Conservation (phyloP, 495 filamentous ascomycete species). For the Hypoxylon lenormandii region DNA sequence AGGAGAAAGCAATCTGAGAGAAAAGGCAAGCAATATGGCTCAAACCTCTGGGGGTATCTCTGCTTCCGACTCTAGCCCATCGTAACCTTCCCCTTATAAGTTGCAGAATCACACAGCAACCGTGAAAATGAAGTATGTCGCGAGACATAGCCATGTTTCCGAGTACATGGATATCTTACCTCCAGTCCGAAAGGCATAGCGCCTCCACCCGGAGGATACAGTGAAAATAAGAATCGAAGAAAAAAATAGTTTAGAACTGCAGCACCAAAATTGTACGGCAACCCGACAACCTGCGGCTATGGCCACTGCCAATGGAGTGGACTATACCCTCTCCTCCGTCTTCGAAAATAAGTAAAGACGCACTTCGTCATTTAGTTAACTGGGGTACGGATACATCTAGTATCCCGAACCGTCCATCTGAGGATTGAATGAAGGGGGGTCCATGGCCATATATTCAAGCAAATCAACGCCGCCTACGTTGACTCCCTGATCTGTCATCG, state of each 20-base stretch:
- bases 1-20: conserved; percentile 29
- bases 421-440: conserved; percentile 54
- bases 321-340: neutral
- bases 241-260: neutral
- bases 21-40: conserved; percentile 21
- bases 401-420: conserved; percentile 53
- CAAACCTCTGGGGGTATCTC: conserved; percentile 38
- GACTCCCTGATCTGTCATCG: conserved; percentile 70
- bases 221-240: conserved; percentile 1
- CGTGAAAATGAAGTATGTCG: conserved; percentile 22
- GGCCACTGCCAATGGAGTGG: neutral
- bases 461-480: conserved; percentile 68
- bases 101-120: conserved; percentile 18
- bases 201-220: neutral
- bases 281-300: neutral
- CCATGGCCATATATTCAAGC: conserved; percentile 70
- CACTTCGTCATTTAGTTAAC: conserved; percentile 3
- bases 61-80: conserved; percentile 38
- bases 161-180: conserved; percentile 28
- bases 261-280: neutral
- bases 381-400: conserved; percentile 39
- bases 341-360: conserved; percentile 1
- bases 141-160: conserved; percentile 30
- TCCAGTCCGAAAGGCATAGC: conserved; percentile 14
- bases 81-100: conserved; percentile 20